Evolutionary conservation across 2,329 filamentous ascomycete species (phyloP).

Genomic region (Tolypocladium sp.): DNA sequence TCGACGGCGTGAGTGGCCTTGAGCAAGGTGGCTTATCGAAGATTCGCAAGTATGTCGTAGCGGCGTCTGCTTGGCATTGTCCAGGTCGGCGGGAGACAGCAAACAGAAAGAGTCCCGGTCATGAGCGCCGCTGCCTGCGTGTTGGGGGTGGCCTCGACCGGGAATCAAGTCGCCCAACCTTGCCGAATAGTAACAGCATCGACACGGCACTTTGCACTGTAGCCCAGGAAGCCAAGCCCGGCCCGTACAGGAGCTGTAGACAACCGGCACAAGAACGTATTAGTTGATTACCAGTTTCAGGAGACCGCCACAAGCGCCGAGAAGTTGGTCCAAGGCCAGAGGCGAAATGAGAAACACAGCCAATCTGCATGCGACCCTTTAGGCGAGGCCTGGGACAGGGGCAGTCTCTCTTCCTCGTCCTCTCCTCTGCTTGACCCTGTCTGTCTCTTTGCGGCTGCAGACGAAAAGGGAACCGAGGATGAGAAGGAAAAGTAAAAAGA

Average conservation of each 20-base stretch:
- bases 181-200: background rate
- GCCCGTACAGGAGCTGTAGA: background rate
- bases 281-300: background rate
- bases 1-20: background rate
- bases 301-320: background rate
- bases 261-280: background rate
- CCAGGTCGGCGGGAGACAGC: background rate
- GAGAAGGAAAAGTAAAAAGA: background rate
- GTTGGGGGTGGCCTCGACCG: background rate
- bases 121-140: background rate
- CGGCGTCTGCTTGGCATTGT: background rate
- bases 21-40: background rate
- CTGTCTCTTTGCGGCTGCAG: background rate
- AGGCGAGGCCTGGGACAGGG: background rate
- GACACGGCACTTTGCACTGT: background rate
- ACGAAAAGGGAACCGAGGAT: background rate
- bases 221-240: background rate
- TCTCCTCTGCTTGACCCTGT: background rate
- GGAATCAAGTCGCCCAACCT: background rate
- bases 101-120: background rate
- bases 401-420: background rate
- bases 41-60: background rate
- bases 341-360: conserved; percentile 7
- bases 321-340: background rate
- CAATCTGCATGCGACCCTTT: conserved; percentile 6